Evolutionary conservation across 495 filamentous ascomycete genomes (phyloP), one percentile per base, ranked within the genome.

Genomic region (Rostrohypoxylon terebratum): DNA sequence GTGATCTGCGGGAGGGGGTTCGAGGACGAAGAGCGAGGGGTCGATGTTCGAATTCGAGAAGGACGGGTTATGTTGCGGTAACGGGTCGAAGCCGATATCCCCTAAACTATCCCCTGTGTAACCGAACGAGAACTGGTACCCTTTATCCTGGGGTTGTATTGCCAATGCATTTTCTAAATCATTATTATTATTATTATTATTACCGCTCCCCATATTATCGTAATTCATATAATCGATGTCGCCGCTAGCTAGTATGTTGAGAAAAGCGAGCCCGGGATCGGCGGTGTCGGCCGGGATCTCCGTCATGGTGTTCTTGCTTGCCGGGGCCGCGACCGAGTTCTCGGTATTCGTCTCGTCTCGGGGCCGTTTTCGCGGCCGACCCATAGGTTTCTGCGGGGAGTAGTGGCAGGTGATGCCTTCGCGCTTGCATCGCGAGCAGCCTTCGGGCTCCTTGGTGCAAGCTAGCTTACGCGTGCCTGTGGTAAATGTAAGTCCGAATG

Each of bases 351-450:
- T 57, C 34, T 85, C 81, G 25, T 81, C 74, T 58, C 81, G 82
- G 20, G 81, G 81, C 45, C 86, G 81, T 74, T 90, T 90, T 54
- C 87, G 72, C 18, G 88, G 88, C 66, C 88, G 76, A 16, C 88
- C 88, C 88, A 90, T 90, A 20, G 81, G 84, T 75, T 90, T 90
- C 74, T 88, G 86, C 18, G 81, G 75, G 4, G 88, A 90, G 74
- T 89, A 90, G 71, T 84, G 78, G 76, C 88, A 90, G 38, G 72
- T 47, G 54, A 88, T 81, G 64, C 82, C 78, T 66, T 90, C 87
- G 20, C 80, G 75, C 48, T 79, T 81, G 75, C 88, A 90, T 42
- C 88, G 85, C 4, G 80, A 74, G 75, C 88, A 90, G 51, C 87
- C 87, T 54, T 82, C 79, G 6, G 76, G 71, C 58, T 89, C 86